Evolutionary conservation across 371 early-diverging fungal genomes (phyloP), one percentile per base, ranked within the genome.

Genomic region (Smittium culicis): DNA sequence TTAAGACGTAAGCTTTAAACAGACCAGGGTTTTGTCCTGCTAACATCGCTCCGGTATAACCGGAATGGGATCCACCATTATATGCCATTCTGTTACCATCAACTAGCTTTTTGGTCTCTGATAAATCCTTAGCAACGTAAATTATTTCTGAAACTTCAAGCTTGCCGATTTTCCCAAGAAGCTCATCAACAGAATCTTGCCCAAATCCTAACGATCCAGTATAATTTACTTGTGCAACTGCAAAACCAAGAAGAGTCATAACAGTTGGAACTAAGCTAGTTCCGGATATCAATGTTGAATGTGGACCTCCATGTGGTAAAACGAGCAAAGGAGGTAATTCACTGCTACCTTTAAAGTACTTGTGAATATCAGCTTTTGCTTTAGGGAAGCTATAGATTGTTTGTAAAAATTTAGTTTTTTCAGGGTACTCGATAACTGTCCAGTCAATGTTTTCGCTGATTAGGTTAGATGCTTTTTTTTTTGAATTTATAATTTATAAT

Each of bases 131-230:
- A 29, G 58, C 35, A 31, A 59, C 66, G 17, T 77, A 70, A 25
- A 73, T 54, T 30, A 80, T 82, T 66, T 88, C 86, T 64, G 77
- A 72, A 5, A 88, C 74, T 31, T 89, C 84, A 33, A 84, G 67
- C 1, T 80, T 78, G 30, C 90, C 89, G 56, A 87, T 80, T 28
- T 73, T 68, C 25, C 90, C 89, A 29, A 89, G 68, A 59, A 88
- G 71, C 29, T 73, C 71, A 56, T 83, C 73, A 5, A 89, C 76
- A n/a, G 79, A 73, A 27, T 79, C 74, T 57, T 87, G 80, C 20
- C 89, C 90, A 74, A 77, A 90, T 14, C 89, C 89, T 54, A 80
- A 73, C 59, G 84, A 83, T 24, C 89, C 89, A 1, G 86, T 83
- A 70, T 86, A 89, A 72, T 89, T 89, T 67, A 88, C 83, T 73